phyloP scores from a whole-genome alignment of 1,284 basidiomycete species.

The Stygiomarasmius scandens region DNA sequence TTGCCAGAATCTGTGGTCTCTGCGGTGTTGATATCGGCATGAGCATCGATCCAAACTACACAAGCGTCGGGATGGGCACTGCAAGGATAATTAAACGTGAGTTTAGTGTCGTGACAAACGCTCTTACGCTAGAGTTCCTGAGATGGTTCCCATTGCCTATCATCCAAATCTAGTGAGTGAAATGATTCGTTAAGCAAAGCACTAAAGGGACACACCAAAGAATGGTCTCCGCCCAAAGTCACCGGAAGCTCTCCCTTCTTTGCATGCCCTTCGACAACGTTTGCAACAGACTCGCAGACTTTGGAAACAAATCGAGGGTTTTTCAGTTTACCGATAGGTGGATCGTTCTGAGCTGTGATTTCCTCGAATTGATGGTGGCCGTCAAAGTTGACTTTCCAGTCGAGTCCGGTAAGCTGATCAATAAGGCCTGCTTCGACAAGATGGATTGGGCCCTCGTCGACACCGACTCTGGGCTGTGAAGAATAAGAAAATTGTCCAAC shows the following conservation, averaged over 20 bases:
- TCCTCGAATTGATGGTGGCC: slow-evolving; percentile 89
- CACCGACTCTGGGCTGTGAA: slow-evolving; percentile 76
- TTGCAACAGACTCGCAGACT: slow-evolving; percentile 84
- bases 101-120: too few relatives aligned
- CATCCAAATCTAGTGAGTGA: slow-evolving; percentile 11
- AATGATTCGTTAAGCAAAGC: too few relatives aligned
- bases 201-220: slow-evolving; percentile 60
- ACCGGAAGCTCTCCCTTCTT: slow-evolving; percentile 83
- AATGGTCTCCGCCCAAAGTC: slow-evolving; percentile 97
- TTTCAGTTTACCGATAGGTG: slow-evolving; percentile 86
- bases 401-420: slow-evolving; percentile 76
- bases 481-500: slow-evolving; percentile 6
- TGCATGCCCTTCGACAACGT: slow-evolving; percentile 74
- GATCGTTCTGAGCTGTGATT: slow-evolving; percentile 64
- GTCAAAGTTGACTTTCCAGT: slow-evolving; percentile 89
- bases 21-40: slow-evolving; percentile 94
- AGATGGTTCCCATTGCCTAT: slow-evolving; percentile 91
- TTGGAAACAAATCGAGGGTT: slow-evolving; percentile 85
- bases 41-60: slow-evolving; percentile 93
- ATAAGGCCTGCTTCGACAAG: slow-evolving; percentile 85
- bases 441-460: slow-evolving; percentile 90
- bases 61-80: slow-evolving; percentile 77
- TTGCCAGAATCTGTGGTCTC: slow-evolving; percentile 89
- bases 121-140: slow-evolving; percentile 77
- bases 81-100: slow-evolving; percentile 2